Evolutionary conservation across 2,329 filamentous ascomycete genomes (phyloP), one percentile per base, ranked within the genome.

Genomic region (Pseudogymnoascus destructans): DNA sequence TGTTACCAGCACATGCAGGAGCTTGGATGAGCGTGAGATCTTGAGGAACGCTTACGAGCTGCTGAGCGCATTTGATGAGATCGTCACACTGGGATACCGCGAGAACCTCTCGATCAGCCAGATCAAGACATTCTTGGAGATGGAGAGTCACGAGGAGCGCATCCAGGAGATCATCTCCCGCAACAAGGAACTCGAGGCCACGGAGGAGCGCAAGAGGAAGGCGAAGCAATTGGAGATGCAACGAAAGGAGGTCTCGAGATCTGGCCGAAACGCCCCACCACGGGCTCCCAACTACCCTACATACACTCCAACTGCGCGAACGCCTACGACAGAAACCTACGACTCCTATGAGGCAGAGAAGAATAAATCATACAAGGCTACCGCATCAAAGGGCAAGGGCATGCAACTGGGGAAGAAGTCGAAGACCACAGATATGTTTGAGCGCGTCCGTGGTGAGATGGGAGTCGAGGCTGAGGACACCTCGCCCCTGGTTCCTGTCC

Each of bases 401-500:
- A 98, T 98, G 95, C 92, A 97, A 73, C 78, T 98, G 59, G 93
- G 93, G 73, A 97, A 97, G 78, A 98, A 98, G 76, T 95, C 89
- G 61, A 97, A 97, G 77, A 91, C 89, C 19, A 95, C 87, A 27
- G 92, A 95, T 71, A 95, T 97, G 79, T 97, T 95, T 70, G 92
- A 97, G 73, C 87, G 91, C 67, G 91, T 98, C 32, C 86, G 90
- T 64, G 89, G 88, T 60, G 92, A 97, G 64, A 79, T 97, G 69
- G 91, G 90, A n/a, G 80, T 85, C 35, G 89, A 95, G 68, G 83
- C 83, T 35, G 90, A 95, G 69, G 85, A 90, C 59, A 74, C 74
- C 56, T 74, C 74, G 40, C 89, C 89, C 35, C 78, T 95, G 23
- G 84, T 92, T 15, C 75, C 66, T 62, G 74, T 70, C 68, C 76